Conservation (phyloP, 192 early-diverging fungal genomes). For the Linnemannia schmuckeri region DNA sequence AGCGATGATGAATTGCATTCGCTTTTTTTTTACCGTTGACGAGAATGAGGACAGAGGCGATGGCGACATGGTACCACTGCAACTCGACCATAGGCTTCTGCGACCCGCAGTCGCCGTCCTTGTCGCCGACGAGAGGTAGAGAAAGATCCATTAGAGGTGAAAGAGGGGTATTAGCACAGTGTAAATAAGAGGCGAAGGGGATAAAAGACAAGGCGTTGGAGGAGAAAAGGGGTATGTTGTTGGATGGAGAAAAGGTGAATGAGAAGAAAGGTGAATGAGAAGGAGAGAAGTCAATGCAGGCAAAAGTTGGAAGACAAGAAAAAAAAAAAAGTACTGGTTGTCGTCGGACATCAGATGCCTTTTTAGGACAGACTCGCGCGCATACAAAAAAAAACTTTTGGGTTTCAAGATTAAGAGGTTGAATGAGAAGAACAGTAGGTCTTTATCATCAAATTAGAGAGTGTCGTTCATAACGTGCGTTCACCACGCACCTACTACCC, state of each 20-base stretch:
- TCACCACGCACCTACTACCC: conserved; percentile 9
- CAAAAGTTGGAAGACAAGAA: not conserved
- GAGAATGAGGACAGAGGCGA: conserved; percentile 70
- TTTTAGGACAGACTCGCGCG: not conserved
- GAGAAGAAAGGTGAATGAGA: conserved; percentile 5
- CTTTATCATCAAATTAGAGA: not conserved
- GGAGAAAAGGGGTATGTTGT: not conserved
- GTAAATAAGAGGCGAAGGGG: not conserved
- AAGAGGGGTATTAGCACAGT: not conserved
- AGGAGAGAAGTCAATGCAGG: conserved; percentile 9
- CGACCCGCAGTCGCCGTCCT: conserved; percentile 5
- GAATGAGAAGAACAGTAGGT: not conserved
- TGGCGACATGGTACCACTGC: conserved; percentile 69
- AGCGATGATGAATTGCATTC: not conserved
- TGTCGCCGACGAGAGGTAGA: not conserved
- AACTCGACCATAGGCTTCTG: conserved; percentile 51
- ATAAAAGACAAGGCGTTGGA: not conserved
- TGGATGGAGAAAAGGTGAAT: not conserved
- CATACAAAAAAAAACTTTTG: not conserved
- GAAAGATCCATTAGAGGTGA: conserved; percentile 14
- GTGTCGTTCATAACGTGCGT: not conserved
- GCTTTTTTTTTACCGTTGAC: conserved; percentile 58
- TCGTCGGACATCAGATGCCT: conserved; percentile 5
- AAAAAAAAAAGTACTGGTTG: not conserved
- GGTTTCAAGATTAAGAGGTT: no score